Evolutionary conservation across 1,284 basidiomycete species (phyloP).

Genomic region (Tremellales sp.): DNA sequence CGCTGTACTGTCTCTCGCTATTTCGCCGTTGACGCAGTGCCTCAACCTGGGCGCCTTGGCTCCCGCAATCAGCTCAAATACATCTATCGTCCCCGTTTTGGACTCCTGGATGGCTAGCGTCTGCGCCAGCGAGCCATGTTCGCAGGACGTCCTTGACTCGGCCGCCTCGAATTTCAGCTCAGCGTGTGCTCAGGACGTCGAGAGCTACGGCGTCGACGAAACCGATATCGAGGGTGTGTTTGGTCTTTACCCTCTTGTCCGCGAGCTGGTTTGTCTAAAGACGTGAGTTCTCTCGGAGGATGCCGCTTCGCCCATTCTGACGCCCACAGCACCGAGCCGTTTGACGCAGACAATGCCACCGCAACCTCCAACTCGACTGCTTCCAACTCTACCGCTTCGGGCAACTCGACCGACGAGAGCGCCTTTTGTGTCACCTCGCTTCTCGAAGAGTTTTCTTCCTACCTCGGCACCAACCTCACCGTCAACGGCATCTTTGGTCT

Average conservation of each 20-base stretch:
- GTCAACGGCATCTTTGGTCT: constrained; percentile 25
- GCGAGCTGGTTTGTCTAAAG: constrained; percentile 44
- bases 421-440: constrained; percentile 42
- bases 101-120: constrained; percentile 34
- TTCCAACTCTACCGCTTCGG: constrained; percentile 24
- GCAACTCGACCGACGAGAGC: constrained; percentile 19
- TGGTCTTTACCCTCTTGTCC: constrained; percentile 35
- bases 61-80: constrained; percentile 25
- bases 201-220: constrained; percentile 22
- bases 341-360: not conserved
- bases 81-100: constrained; percentile 31
- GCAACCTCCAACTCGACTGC: constrained; percentile 8
- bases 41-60: not conserved
- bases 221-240: constrained; percentile 24
- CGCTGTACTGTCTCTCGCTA: not conserved
- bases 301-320: constrained; percentile 1
- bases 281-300: constrained; percentile 24
- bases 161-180: constrained; percentile 24
- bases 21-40: not conserved
- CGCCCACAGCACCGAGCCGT: not conserved
- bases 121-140: constrained; percentile 36
- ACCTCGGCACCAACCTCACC: constrained; percentile 39
- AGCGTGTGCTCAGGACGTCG: constrained; percentile 36
- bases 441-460: constrained; percentile 28
- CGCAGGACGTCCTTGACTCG: constrained; percentile 29